Conservation (phyloP, 305 asterid genomes). For the Fraxinus latifolia region DNA sequence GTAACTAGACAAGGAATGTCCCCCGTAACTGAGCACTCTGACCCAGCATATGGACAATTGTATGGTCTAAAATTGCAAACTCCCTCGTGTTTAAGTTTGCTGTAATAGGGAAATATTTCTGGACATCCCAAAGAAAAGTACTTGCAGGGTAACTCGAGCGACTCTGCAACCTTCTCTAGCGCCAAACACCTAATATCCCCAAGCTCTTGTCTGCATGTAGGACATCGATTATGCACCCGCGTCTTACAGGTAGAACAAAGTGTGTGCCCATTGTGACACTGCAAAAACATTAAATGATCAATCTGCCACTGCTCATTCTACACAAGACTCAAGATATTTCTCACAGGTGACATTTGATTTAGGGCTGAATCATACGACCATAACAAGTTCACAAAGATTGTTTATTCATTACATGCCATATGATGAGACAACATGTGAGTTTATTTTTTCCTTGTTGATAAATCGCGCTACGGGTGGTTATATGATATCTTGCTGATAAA, state of each 20-base stretch:
- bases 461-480: background rate
- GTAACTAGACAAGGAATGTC: constrained; percentile 69
- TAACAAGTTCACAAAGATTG: background rate
- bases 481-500: background rate
- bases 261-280: constrained; percentile 87
- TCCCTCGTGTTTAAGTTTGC: constrained; percentile 75
- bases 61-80: constrained; percentile 67
- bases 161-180: constrained; percentile 75
- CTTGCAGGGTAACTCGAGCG: constrained; percentile 77
- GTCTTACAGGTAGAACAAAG: constrained; percentile 77
- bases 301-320: background rate
- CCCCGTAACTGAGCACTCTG: constrained; percentile 65
- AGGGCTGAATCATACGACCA: background rate
- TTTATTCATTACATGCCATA: background rate
- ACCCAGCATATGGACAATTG: constrained; percentile 73
- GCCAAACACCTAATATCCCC: constrained; percentile 90
- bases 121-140: constrained; percentile 67
- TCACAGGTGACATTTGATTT: background rate
- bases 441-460: background rate
- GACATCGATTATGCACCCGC: constrained; percentile 73
- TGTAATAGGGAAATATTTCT: constrained; percentile 70
- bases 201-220: constrained; percentile 86
- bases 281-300: constrained; percentile 23
- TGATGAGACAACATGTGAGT: background rate
- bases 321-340: background rate